These are phyloP conservation scores for Coniochaeta sp. DNA, from an alignment of 2,329 filamentous ascomycete genomes.

Conservation along the genomic window DNA sequence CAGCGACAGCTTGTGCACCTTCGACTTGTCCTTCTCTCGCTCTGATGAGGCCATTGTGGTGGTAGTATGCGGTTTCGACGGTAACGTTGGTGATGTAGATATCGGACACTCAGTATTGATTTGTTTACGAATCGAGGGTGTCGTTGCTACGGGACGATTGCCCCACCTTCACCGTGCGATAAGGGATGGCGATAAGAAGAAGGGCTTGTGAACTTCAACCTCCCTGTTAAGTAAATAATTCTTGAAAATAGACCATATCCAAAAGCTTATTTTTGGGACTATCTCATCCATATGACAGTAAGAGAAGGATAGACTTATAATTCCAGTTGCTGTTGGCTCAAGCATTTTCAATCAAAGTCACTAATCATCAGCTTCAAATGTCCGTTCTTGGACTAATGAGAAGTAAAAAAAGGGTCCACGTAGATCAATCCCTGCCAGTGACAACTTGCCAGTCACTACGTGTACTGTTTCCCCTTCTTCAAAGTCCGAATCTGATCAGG, in stretches of 20 bases:
- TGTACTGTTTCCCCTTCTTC: background rate
- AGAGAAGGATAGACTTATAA: no score
- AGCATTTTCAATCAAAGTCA: no score
- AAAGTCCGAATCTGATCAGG: background rate
- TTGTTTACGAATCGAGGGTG: background rate
- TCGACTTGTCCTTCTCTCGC: constrained; percentile 53
- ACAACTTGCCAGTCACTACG: background rate
- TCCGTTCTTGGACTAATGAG: background rate
- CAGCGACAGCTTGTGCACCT: constrained; percentile 89
- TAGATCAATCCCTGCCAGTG: background rate
- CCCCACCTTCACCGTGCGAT: background rate
- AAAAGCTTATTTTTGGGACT: no score
- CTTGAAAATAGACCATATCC: no score
- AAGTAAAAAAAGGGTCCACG: background rate
- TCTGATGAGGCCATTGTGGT: constrained; percentile 1
- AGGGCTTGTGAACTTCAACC: no score
- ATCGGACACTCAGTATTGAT: background rate
- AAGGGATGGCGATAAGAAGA: background rate
- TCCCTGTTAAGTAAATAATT: no score
- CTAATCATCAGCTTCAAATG: no score
- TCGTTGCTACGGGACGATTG: background rate
- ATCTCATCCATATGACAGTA: no score
- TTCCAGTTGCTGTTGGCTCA: no score
- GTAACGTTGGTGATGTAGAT: background rate
- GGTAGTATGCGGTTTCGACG: background rate